Percentiles rank a stretch among this genome's conserved stretches.
These are phyloP conservation scores for Pythium coloratum DNA, from an alignment of 352 stramenopile genomes.

Conservation along the genomic window DNA sequence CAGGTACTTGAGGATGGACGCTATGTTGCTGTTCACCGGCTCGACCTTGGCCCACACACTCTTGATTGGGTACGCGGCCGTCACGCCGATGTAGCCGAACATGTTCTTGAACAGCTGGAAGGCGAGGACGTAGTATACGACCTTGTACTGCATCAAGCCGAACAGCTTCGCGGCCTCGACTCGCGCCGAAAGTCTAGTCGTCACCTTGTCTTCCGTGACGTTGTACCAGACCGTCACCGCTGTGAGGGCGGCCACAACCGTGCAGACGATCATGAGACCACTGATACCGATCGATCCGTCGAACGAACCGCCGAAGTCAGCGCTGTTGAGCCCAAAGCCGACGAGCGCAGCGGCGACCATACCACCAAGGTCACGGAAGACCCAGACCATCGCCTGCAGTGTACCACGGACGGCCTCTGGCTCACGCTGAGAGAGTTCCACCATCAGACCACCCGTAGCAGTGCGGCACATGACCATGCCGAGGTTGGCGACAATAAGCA, in stretches of 20 bases:
- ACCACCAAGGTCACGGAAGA: slow-evolving; percentile 8
- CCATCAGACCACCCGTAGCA: slow-evolving; percentile 39
- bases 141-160: slow-evolving; percentile 27
- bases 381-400: slow-evolving; percentile 34
- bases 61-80: slow-evolving; percentile 27
- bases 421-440: slow-evolving; percentile 41
- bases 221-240: slow-evolving; percentile 19
- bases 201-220: slow-evolving; percentile 24
- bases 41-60: slow-evolving; percentile 31
- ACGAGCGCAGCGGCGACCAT: slow-evolving; percentile 27
- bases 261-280: slow-evolving; percentile 21
- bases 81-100: slow-evolving; percentile 28
- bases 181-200: slow-evolving; percentile 13
- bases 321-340: slow-evolving; percentile 37
- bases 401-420: slow-evolving; percentile 26
- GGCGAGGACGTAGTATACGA: slow-evolving; percentile 32
- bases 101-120: slow-evolving; percentile 35
- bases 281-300: slow-evolving; percentile 1
- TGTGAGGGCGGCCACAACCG: slow-evolving; percentile 1
- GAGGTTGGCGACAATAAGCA: slow-evolving; percentile 54
- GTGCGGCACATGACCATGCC: slow-evolving; percentile 56
- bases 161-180: slow-evolving; percentile 25
- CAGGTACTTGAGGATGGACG: slow-evolving; percentile 20
- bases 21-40: slow-evolving; percentile 34
- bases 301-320: slow-evolving; percentile 28